Evolutionary conservation across 1,284 basidiomycete species (phyloP), one percentile per base, ranked within the genome.

Genomic region (Cutaneotrichosporon cyanovorans): DNA sequence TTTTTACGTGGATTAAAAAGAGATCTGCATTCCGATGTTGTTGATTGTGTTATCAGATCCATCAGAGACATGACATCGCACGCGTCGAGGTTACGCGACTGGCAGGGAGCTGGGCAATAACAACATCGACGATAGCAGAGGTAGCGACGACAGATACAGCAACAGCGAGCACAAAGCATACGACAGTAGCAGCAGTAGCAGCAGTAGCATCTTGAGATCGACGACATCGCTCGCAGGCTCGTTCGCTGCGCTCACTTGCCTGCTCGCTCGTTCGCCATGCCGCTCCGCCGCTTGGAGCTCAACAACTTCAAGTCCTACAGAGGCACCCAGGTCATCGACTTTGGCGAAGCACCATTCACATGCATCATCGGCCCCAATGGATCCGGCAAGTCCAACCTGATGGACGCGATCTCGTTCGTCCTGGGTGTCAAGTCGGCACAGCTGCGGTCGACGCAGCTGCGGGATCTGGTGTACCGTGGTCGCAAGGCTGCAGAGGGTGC

Each of bases 351-450:
- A 5, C 82, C 85, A 60, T 98, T 98, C 72, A 93, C 90, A 0
- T 92, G 89, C 15, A 80, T 97, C 57, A 97, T 96, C 60, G 95
- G 95, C 20, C 93, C 95, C 37, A 98, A 99, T 83, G 95, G 95
- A 11, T 91, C 92, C 4, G 95, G 95, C 56, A 98, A 99, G 70
- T 93, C 89, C 30, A 99, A 99, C 69, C 80, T 98, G 54, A 98
- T 98, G 95, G 95, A 99, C 69, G 95, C 95, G 46, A 96, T 99
- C 59, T 98, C 95, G 3, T 98, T 98, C 67, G 95, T 98, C 5
- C 82, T 99, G 9, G 93, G 95, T 25, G 86, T 98, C 39, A 90
- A 92, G 74, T 90, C 87, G 46, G 85, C 84, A 1, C 90, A 97
- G 60, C 78, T 99, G 19, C 80, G 95, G 37, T 90, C 87, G 60